These are phyloP conservation scores for Abelmoschus esculentus DNA, from an alignment of 345 rosid species.

Conservation along the genomic window DNA sequence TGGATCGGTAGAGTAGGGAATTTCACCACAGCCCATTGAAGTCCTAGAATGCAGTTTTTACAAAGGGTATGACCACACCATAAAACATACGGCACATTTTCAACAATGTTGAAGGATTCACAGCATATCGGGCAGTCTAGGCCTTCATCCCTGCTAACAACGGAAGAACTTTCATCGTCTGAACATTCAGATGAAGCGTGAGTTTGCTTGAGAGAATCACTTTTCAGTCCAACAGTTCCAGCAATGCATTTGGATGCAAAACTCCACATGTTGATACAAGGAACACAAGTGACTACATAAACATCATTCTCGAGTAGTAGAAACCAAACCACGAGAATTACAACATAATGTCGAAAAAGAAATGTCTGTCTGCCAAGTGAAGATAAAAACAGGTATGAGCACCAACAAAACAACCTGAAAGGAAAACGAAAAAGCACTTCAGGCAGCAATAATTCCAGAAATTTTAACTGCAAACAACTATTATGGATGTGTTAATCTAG, in stretches of 20 bases:
- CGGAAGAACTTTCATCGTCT: constrained; percentile 64
- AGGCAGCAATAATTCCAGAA: not conserved
- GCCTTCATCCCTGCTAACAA: constrained; percentile 59
- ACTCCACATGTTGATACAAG: constrained; percentile 45
- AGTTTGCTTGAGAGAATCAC: constrained; percentile 22
- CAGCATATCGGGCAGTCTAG: constrained; percentile 89
- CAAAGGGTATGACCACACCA: constrained; percentile 97
- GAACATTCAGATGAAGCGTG: constrained; percentile 55
- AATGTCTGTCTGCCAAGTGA: not conserved
- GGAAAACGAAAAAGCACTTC: not conserved
- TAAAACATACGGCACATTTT: constrained; percentile 76
- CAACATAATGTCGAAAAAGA: not conserved
- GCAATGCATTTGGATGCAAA: constrained; percentile 50
- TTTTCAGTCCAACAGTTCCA: constrained; percentile 34
- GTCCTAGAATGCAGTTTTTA: constrained; percentile 78
- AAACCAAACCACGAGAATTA: constrained; percentile 6
- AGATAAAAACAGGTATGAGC: not conserved
- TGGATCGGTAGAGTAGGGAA: constrained; percentile 71
- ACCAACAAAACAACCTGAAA: constrained; percentile 16
- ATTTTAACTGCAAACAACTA: not conserved
- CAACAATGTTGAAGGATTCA: constrained; percentile 87
- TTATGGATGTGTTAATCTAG: not conserved
- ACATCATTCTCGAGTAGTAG: constrained; percentile 3
- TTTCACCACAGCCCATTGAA: constrained; percentile 81
- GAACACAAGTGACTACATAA: constrained; percentile 4